These are phyloP conservation scores for Zymoseptoria tritici DNA, from an alignment of 2,329 filamentous ascomycete genomes.

Conservation along the genomic window DNA sequence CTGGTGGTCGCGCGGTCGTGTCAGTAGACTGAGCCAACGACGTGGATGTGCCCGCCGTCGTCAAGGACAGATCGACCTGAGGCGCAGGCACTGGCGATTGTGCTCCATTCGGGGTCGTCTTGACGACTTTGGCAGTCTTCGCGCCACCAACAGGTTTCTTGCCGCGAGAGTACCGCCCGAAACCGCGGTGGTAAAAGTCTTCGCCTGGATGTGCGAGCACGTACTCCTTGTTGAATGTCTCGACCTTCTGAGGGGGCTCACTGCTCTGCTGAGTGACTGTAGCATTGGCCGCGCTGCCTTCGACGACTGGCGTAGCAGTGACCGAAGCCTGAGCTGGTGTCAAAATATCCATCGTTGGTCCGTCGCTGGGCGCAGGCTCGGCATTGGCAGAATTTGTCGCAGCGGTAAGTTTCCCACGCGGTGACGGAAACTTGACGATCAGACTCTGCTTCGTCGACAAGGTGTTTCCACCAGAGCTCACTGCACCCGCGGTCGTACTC, in stretches of 20 bases:
- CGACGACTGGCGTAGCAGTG: not conserved
- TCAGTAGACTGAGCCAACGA: not conserved
- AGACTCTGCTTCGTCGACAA: not conserved
- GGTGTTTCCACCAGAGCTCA: not conserved
- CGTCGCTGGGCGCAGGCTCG: not conserved
- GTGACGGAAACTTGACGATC: not conserved
- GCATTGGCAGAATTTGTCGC: no score
- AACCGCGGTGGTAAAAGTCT: constrained; percentile 25
- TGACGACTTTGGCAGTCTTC: not conserved
- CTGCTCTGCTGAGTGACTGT: not conserved
- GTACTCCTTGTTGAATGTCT: constrained; percentile 18
- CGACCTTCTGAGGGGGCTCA: not conserved
- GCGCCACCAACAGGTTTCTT: not conserved
- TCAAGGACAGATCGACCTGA: not conserved
- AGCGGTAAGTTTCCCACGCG: not conserved
- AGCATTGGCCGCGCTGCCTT: not conserved
- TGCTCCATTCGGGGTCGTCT: not conserved
- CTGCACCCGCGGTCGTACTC: no score
- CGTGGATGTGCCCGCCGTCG: not conserved
- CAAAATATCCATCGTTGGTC: not conserved
- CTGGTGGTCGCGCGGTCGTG: not conserved
- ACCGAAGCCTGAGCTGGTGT: not conserved
- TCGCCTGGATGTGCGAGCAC: constrained; percentile 18
- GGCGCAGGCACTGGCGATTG: not conserved
- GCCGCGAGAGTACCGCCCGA: constrained; percentile 22